These are phyloP conservation scores for Parietaria judaica DNA, from an alignment of 306 rosid species.

Conservation along the genomic window DNA sequence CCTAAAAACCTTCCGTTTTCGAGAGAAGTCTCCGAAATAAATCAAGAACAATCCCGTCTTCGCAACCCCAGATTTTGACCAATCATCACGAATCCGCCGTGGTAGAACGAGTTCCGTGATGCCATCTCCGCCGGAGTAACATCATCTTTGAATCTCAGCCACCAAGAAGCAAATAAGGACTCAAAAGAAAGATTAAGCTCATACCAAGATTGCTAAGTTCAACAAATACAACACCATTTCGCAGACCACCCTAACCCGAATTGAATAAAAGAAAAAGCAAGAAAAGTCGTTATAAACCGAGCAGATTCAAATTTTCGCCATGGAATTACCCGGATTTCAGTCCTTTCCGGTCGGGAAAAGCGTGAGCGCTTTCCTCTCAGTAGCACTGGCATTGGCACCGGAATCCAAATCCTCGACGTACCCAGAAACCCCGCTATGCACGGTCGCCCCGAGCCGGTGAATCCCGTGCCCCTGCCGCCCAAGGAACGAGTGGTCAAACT, in stretches of 20 bases:
- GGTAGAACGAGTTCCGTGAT: slow-evolving; percentile 17
- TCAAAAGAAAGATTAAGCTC: slow-evolving; percentile 4
- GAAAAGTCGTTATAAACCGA: neutral
- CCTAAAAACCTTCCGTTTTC: slow-evolving; percentile 25
- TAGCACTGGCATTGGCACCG: slow-evolving; percentile 40
- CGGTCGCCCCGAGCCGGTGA: slow-evolving; percentile 71
- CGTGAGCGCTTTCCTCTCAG: slow-evolving; percentile 81
- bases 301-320: slow-evolving; percentile 10
- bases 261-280: slow-evolving; percentile 9
- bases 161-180: slow-evolving; percentile 30
- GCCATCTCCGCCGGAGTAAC: slow-evolving; percentile 33
- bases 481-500: slow-evolving; percentile 73
- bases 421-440: slow-evolving; percentile 44
- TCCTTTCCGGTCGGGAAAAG: slow-evolving; percentile 89
- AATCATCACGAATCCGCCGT: slow-evolving; percentile 12
- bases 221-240: slow-evolving; percentile 24
- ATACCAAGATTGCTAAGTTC: slow-evolving; percentile 20
- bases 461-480: slow-evolving; percentile 55
- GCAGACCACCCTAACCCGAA: slow-evolving; percentile 27
- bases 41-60: slow-evolving; percentile 23
- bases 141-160: slow-evolving; percentile 38
- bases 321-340: slow-evolving; percentile 33
- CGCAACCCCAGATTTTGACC: slow-evolving; percentile 10
- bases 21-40: slow-evolving; percentile 17
- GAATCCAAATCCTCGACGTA: slow-evolving; percentile 76